Evolutionary conservation across 2,329 filamentous ascomycete genomes (phyloP).

Genomic region (Aspergillus texensis): DNA sequence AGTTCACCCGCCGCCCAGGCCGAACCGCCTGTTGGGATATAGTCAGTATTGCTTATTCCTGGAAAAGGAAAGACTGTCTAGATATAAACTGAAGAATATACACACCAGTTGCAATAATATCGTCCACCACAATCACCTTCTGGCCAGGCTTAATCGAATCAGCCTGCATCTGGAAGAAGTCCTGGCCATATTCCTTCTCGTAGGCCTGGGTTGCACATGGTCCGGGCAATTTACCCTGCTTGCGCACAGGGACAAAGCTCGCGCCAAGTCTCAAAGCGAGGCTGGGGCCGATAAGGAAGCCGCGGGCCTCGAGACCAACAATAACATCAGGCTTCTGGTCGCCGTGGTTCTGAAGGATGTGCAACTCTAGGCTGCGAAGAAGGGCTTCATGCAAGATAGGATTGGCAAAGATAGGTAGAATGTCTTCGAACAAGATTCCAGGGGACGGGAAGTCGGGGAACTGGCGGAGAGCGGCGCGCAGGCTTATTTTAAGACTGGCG

Average conservation of each 20-base stretch:
- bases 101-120: slow-evolving; percentile 97
- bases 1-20: slow-evolving; percentile 85
- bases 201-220: slow-evolving; percentile 82
- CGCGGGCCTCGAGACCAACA: slow-evolving; percentile 89
- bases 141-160: slow-evolving; percentile 83
- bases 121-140: slow-evolving; percentile 90
- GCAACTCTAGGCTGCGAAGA: slow-evolving; percentile 81
- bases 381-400: slow-evolving; percentile 73
- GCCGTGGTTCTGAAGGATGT: slow-evolving; percentile 67
- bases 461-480: slow-evolving; percentile 75
- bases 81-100: slow-evolving; percentile 1
- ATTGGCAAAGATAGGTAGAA: slow-evolving; percentile 91
- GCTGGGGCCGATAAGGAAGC: slow-evolving; percentile 91
- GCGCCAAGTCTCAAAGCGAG: slow-evolving; percentile 82
- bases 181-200: slow-evolving; percentile 93
- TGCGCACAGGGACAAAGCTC: slow-evolving; percentile 89
- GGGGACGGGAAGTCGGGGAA: slow-evolving; percentile 90
- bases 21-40: slow-evolving; percentile 71
- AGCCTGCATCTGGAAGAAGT: slow-evolving; percentile 94
- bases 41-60: slow-evolving; percentile 7
- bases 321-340: slow-evolving; percentile 78
- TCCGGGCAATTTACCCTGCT: slow-evolving; percentile 93
- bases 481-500: slow-evolving; percentile 66
- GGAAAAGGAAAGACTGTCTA: background rate
- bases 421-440: slow-evolving; percentile 96